Conservation (phyloP, 305 asterid genomes). For the Striga hermonthica region DNA sequence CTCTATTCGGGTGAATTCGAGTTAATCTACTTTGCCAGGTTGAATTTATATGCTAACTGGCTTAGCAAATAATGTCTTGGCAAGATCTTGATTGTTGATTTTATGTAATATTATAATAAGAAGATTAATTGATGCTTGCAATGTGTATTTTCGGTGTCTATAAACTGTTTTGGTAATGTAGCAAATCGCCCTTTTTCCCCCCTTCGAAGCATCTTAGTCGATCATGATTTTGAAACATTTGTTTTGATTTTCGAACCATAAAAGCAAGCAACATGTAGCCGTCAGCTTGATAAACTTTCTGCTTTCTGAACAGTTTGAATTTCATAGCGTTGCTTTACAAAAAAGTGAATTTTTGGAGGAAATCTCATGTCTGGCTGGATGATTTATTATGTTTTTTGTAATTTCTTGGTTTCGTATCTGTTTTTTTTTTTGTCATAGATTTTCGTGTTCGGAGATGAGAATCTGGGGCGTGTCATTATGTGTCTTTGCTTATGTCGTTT, state of each 20-base stretch:
- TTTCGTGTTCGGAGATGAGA: not conserved
- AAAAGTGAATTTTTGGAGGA: not conserved
- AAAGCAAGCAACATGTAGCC: not conserved
- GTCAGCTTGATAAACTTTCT: not conserved
- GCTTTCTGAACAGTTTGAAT: not conserved
- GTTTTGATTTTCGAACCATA: not conserved
- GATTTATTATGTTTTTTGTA: not conserved
- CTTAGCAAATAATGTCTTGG: not conserved
- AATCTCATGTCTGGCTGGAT: not conserved
- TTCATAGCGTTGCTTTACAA: not conserved
- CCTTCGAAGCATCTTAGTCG: not conserved
- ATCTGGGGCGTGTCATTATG: constrained; percentile 6
- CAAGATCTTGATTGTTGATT: not conserved
- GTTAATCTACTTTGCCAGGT: not conserved
- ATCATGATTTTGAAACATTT: not conserved
- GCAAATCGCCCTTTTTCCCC: not conserved
- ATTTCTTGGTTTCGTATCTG: not conserved
- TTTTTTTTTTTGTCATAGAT: not conserved
- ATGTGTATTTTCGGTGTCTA: not conserved
- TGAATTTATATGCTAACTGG: not conserved
- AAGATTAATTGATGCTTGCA: not conserved
- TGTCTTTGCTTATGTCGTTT: not conserved
- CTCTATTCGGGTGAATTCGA: too few species aligned
- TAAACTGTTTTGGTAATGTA: too few species aligned
- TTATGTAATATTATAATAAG: not conserved